phyloP scores from a whole-genome alignment of 2,329 filamentous ascomycete species.

The Mariannaea sp. region DNA sequence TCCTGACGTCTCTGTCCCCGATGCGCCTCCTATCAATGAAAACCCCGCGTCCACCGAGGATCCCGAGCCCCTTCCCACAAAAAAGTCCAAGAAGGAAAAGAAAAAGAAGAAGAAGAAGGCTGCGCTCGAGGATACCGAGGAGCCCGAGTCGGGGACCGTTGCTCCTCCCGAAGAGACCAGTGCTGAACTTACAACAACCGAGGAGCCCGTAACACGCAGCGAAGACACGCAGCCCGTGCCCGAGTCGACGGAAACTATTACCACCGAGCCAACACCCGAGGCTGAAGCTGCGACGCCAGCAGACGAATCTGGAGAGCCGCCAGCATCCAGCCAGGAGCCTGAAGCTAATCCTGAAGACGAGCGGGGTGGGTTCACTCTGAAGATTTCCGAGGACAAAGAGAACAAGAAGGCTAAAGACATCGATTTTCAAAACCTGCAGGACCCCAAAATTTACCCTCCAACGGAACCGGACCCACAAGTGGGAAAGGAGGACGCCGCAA shows the following conservation, averaged over 20 bases:
- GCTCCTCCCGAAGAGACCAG: slow-evolving; percentile 23
- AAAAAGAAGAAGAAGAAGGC: slow-evolving; percentile 43
- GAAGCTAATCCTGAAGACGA: slow-evolving; percentile 39
- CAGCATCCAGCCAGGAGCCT: slow-evolving; percentile 31
- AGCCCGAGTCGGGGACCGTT: slow-evolving; percentile 24
- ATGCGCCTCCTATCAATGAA: slow-evolving; percentile 24
- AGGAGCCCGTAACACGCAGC: slow-evolving; percentile 15
- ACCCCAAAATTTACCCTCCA: slow-evolving; percentile 34
- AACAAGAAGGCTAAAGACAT: slow-evolving; percentile 43
- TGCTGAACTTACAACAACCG: slow-evolving; percentile 17
- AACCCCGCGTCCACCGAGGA: slow-evolving; percentile 24
- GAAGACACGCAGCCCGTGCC: slow-evolving; percentile 24
- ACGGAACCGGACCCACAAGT: slow-evolving; percentile 34
- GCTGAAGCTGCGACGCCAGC: slow-evolving; percentile 12
- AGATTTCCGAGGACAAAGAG: slow-evolving; percentile 41
- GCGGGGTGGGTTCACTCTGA: slow-evolving; percentile 38
- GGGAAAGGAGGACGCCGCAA: slow-evolving; percentile 36
- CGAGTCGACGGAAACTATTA: slow-evolving; percentile 23
- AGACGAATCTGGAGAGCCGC: slow-evolving; percentile 27
- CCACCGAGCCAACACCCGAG: slow-evolving; percentile 16
- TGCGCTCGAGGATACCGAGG: slow-evolving; percentile 27
- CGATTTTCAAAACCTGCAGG: slow-evolving; percentile 38
- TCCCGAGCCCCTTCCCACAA: slow-evolving; percentile 26
- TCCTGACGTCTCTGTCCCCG: slow-evolving; percentile 15
- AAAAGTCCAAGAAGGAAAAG: slow-evolving; percentile 44